Evolutionary conservation across 2,329 filamentous ascomycete species (phyloP).

Genomic region (Aureobasidium zeae): DNA sequence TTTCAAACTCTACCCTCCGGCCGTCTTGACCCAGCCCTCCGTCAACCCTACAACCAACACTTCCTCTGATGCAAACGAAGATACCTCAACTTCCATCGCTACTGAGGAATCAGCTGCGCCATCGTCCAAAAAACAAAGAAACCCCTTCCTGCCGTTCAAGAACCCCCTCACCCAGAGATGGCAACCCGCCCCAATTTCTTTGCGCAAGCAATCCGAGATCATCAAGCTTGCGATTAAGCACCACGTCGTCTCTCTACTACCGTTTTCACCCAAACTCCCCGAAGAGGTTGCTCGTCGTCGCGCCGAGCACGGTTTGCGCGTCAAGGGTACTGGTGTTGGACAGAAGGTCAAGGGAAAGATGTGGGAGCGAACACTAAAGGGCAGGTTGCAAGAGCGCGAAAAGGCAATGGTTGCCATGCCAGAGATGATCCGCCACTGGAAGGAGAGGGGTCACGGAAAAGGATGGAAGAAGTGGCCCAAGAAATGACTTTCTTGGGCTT

Average conservation of each 20-base stretch:
- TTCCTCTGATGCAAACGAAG: constrained; percentile 33
- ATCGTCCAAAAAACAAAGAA: constrained; percentile 34
- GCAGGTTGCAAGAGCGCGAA: constrained; percentile 41
- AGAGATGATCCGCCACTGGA: constrained; percentile 83
- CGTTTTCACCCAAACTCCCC: constrained; percentile 27
- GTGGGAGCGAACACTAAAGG: constrained; percentile 79
- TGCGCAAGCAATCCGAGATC: constrained; percentile 81
- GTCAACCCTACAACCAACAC: constrained; percentile 25
- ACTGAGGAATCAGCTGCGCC: constrained; percentile 30
- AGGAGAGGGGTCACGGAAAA: constrained; percentile 71
- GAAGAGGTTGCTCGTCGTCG: constrained; percentile 60
- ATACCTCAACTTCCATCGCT: constrained; percentile 29
- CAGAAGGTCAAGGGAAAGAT: constrained; percentile 91
- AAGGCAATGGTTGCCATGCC: constrained; percentile 58
- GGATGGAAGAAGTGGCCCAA: constrained; percentile 69
- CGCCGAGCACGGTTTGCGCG: constrained; percentile 68
- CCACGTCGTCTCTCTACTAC: constrained; percentile 28
- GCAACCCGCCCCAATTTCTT: constrained; percentile 73
- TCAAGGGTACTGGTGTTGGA: constrained; percentile 81
- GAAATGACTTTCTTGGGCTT: constrained; percentile 21
- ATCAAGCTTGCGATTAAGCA: constrained; percentile 69
- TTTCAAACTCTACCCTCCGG: constrained; percentile 79
- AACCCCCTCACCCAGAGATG: constrained; percentile 71
- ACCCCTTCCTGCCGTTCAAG: constrained; percentile 75
- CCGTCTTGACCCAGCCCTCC: constrained; percentile 37